phyloP scores from a whole-genome alignment of 768 basidiomycete genomes.

The Lentinula boryana region DNA sequence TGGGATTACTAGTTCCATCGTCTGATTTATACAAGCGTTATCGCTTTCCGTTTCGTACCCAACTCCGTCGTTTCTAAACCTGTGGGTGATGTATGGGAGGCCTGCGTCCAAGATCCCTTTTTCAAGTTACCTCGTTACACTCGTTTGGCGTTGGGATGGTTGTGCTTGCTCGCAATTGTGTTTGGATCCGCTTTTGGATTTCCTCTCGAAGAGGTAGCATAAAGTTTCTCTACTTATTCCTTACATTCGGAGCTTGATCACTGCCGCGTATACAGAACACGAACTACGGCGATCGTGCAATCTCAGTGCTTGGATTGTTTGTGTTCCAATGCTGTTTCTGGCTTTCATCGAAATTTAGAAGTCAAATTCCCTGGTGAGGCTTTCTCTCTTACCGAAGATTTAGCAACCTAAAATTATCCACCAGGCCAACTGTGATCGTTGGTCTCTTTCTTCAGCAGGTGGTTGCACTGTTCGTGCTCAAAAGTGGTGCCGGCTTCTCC shows the following conservation, averaged over 20 bases:
- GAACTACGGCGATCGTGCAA: conserved; percentile 72
- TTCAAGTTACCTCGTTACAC: conserved; percentile 44
- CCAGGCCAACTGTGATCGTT: conserved; percentile 80
- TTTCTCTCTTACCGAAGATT: conserved; percentile 1
- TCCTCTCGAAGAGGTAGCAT: conserved; percentile 41
- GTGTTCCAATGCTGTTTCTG: conserved; percentile 78
- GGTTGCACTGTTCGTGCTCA: conserved; percentile 86
- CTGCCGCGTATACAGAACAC: conserved; percentile 34
- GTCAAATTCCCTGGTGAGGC: conserved; percentile 64
- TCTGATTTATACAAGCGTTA: conserved; percentile 38
- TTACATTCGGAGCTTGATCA: not conserved
- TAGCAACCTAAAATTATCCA: not conserved
- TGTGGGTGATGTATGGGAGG: conserved; percentile 66
- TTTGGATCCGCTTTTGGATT: conserved; percentile 90
- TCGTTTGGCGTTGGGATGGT: conserved; percentile 67
- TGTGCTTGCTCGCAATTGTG: conserved; percentile 67
- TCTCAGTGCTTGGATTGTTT: conserved; percentile 74
- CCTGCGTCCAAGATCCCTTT: conserved; percentile 62
- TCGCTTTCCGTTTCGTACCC: conserved; percentile 83
- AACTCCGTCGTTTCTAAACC: conserved; percentile 64
- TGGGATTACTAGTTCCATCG: not conserved
- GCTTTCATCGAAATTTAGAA: conserved; percentile 55
- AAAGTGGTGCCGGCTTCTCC: conserved; percentile 73
- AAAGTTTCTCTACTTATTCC: not conserved
- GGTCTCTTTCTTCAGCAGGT: conserved; percentile 82